Base-by-base conservation (phyloP, 345 rosid species). In the Balakata baccata region DNA sequence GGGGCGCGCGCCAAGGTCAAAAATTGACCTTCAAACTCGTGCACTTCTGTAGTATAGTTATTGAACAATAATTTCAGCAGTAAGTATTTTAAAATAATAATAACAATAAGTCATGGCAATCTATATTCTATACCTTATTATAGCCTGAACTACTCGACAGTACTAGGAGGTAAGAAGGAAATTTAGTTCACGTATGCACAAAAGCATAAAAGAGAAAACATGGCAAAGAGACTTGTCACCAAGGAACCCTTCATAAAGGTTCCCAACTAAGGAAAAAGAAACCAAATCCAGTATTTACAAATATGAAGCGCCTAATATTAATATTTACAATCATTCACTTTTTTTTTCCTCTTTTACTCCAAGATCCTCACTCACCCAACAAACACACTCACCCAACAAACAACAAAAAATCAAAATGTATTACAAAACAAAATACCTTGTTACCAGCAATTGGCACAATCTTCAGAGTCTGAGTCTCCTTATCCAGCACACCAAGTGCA, bases 401-500 rank as follows among this genome's bases (percentile, higher is more conserved):
- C 17, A 67, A 71, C 12, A 49, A 34, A 54, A 68, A 67, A 54
- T 56, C 34, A 11, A 12, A 66, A 3, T 14, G 8, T 29, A 37
- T 22, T 6, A 46, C 11, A n/a, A 12, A 56, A 56, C n/a, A 47
- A 17, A 50, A 70, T 65, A 92, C 97, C 97, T 90, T 94, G 64
- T 90, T 84, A 65, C 89, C 71, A 78, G 93, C 96, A 81, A 94
- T 75, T 3, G 98, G 97, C 71, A 90, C 65, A 81, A 89, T 77
- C 81, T 68, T 90, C 82, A 94, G 78, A 12, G 87, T 86, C 73
- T 78, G 80, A 20, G 84, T 75, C 63, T 81, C 83, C 85, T 85
- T 94, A 69, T 94, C 94, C n/a, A 92, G 77, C 51, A 89, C 81
- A 34, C 95, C 98, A 14, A 94, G 85, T 0, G 89, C 83, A 71